Conservation (phyloP, 441 rosid genomes). For the Theobroma grandiflorum region DNA sequence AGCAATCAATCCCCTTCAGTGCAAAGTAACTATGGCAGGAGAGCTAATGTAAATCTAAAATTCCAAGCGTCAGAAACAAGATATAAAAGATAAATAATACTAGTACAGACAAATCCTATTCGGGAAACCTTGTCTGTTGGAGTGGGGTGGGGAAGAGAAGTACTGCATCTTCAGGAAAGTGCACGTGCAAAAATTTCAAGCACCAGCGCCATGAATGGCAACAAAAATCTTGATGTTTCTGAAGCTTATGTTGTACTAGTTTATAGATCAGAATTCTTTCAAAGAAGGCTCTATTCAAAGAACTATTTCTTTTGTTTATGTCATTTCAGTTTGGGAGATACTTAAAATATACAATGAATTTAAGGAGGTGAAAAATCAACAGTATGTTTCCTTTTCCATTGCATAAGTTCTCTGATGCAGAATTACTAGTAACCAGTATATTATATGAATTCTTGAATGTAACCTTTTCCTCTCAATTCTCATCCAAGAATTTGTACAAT, state of each 20-base stretch:
- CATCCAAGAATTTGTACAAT: slow-evolving; percentile 47
- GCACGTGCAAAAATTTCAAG: too few relatives aligned
- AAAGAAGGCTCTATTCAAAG: too few relatives aligned
- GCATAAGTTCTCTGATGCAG: not conserved
- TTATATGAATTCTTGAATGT: not conserved
- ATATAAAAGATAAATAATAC: not conserved
- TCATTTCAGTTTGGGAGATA: not conserved
- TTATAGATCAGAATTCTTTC: too few relatives aligned
- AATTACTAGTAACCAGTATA: not conserved
- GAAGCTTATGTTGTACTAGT: too few relatives aligned
- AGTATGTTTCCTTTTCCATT: not conserved
- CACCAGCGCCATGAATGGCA: too few relatives aligned
- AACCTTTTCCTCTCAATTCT: slow-evolving; percentile 33
- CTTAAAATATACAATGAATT: not conserved
- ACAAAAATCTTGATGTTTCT: too few relatives aligned
- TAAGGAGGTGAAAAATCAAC: not conserved
- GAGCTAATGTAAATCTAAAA: not conserved
- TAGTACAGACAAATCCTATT: not conserved
- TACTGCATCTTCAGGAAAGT: too few relatives aligned
- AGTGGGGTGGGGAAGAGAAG: too few relatives aligned
- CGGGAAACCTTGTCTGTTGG: not conserved
- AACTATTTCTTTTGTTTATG: too few relatives aligned
- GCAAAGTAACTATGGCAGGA: not conserved
- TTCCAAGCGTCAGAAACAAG: too few relatives aligned
- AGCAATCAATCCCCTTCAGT: not conserved